A percentile compares a stretch with the other conserved stretches of the same genome.
Conservation (phyloP, 1,139 yeast genomes). For the Debaryomyces robertsiae region DNA sequence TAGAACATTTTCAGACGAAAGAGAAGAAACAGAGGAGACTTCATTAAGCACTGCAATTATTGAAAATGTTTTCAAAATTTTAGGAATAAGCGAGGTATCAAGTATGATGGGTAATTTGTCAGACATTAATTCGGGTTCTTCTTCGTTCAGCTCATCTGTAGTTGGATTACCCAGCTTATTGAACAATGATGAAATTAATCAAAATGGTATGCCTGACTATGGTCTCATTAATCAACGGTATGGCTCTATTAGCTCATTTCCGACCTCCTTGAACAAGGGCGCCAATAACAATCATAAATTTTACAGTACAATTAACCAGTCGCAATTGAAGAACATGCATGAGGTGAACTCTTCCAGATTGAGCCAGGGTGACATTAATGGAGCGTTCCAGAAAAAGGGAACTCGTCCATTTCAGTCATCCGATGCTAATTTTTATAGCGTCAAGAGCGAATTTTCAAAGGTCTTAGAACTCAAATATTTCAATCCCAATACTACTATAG, state of each 20-base stretch:
- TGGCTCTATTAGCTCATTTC: conserved; percentile 23
- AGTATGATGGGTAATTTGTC: conserved; percentile 14
- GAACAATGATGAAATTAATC: conserved; percentile 14
- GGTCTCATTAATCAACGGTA: conserved; percentile 21
- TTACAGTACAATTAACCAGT: conserved; percentile 32
- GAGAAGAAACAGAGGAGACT: conserved; percentile 76
- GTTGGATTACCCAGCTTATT: conserved; percentile 33
- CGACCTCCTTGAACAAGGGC: conserved; percentile 17
- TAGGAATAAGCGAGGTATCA: conserved; percentile 61
- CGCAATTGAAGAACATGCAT: conserved; percentile 17
- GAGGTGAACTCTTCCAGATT: conserved; percentile 7
- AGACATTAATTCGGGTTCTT: conserved; percentile 16
- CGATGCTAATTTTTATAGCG: conserved; percentile 44
- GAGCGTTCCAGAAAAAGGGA: not conserved
- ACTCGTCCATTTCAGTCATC: not conserved
- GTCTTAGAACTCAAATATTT: conserved; percentile 58
- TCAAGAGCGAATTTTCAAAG: conserved; percentile 68
- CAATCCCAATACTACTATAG: conserved; percentile 56
- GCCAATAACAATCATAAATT: conserved; percentile 24
- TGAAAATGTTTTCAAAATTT: conserved; percentile 69
- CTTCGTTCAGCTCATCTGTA: conserved; percentile 32
- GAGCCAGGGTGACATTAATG: not conserved
- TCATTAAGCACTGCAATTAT: conserved; percentile 69
- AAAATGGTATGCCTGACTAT: conserved; percentile 21
- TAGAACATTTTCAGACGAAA: conserved; percentile 55